Evolutionary conservation across 1,139 yeast species (phyloP).

Genomic region (Yamadazyma sp.): DNA sequence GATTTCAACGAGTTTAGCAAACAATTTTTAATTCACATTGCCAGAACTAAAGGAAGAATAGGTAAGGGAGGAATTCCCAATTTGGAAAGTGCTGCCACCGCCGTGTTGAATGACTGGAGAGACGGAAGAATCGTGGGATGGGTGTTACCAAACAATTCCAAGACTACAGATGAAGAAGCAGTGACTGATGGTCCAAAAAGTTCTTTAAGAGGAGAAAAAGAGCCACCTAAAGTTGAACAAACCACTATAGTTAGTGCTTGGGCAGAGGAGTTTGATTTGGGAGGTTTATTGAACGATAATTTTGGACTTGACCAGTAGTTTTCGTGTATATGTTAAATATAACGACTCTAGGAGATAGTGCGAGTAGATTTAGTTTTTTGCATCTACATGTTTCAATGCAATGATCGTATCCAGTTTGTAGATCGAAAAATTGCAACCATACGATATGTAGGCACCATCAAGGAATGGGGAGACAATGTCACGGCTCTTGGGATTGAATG

Average conservation of each 20-base stretch:
- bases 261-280: slow-evolving; percentile 94
- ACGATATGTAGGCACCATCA: slow-evolving; percentile 55
- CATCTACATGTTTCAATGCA: not conserved
- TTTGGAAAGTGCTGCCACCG: slow-evolving; percentile 76
- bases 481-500: slow-evolving; percentile 80
- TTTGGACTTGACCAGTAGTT: slow-evolving; percentile 9
- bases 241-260: slow-evolving; percentile 84
- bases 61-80: slow-evolving; percentile 94
- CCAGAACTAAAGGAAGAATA: slow-evolving; percentile 88
- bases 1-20: slow-evolving; percentile 70
- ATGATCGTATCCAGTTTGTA: slow-evolving; percentile 44
- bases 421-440: slow-evolving; percentile 60
- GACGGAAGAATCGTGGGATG: slow-evolving; percentile 93
- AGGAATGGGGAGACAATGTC: slow-evolving; percentile 55
- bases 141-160: slow-evolving; percentile 77
- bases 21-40: slow-evolving; percentile 87
- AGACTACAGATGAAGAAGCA: slow-evolving; percentile 24
- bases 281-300: slow-evolving; percentile 57
- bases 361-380: not conserved
- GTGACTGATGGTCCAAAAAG: slow-evolving; percentile 39
- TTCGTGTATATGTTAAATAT: not conserved
- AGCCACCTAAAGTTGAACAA: slow-evolving; percentile 61
- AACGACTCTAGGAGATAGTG: not conserved
- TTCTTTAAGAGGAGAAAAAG: slow-evolving; percentile 45
- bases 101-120: slow-evolving; percentile 93